Evolutionary conservation across 2,329 filamentous ascomycete species (phyloP).

Genomic region (Neoscytalidium dimidiatum): DNA sequence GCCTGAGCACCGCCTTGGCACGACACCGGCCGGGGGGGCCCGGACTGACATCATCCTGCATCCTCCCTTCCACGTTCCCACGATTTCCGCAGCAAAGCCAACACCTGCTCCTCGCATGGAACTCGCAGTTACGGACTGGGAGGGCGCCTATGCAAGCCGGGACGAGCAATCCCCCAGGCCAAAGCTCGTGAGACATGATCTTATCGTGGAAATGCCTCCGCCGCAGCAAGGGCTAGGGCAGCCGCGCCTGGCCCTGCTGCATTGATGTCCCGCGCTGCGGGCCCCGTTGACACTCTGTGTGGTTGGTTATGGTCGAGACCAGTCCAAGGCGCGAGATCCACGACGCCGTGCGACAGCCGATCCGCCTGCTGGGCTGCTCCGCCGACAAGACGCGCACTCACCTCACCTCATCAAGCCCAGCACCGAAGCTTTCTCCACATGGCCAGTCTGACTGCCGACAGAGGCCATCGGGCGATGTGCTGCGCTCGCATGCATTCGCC

Average conservation of each 20-base stretch:
- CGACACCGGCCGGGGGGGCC: neutral
- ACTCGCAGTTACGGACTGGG: neutral
- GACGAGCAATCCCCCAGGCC: neutral
- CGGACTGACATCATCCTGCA: slow-evolving; percentile 4
- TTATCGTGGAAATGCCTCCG: slow-evolving; percentile 3
- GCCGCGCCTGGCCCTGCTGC: neutral
- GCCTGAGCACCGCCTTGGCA: neutral
- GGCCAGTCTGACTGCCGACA: neutral
- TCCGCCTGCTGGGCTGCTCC: neutral
- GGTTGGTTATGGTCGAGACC: neutral
- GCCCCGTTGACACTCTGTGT: neutral
- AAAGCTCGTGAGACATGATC: neutral
- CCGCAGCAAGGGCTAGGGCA: neutral
- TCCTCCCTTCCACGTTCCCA: neutral
- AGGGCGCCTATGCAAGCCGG: neutral
- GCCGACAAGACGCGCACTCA: neutral
- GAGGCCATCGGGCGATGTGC: neutral
- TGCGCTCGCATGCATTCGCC: neutral
- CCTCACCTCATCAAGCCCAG: neutral
- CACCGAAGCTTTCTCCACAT: neutral
- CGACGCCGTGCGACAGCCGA: neutral
- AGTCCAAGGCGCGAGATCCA: neutral
- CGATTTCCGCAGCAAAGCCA: neutral
- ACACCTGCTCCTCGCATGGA: slow-evolving; percentile 7
- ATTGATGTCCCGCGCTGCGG: neutral